Conservation (phyloP, 805 yeast species). For the Schwanniomyces vanrijiae region DNA sequence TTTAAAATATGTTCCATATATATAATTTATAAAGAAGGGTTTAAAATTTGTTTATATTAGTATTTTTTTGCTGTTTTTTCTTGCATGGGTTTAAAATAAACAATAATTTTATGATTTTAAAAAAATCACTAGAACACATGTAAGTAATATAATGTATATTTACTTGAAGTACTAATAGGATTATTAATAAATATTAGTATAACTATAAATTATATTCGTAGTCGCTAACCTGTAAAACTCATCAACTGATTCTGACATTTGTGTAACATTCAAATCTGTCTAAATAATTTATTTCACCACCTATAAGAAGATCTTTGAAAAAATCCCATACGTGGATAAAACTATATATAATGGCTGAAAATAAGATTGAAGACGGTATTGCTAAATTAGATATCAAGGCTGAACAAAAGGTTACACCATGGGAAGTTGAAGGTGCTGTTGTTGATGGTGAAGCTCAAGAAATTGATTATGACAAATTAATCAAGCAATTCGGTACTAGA, state of each 20-base stretch:
- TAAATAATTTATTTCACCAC: background rate
- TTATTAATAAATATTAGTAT: background rate
- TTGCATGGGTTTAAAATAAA: conserved; percentile 30
- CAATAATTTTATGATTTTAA: conserved; percentile 20
- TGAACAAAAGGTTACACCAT: conserved; percentile 70
- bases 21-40: conserved; percentile 13
- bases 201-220: background rate
- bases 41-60: conserved; percentile 21
- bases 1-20: conserved; percentile 46
- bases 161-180: conserved; percentile 13
- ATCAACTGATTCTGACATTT: background rate
- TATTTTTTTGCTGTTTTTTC: conserved; percentile 15
- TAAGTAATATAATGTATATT: conserved; percentile 14
- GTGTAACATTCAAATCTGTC: background rate
- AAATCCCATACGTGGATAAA: background rate
- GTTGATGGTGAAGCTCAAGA: conserved; percentile 91
- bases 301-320: background rate
- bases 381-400: conserved; percentile 11
- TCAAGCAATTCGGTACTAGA: conserved; percentile 83
- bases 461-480: conserved; percentile 88
- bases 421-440: conserved; percentile 99
- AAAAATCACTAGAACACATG: conserved; percentile 7
- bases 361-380: conserved; percentile 15
- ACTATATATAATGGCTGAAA: conserved; percentile 2
- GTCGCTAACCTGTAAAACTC: background rate